Base-by-base conservation (phyloP, 139 green algal species). In the Chlorella vulgaris region DNA sequence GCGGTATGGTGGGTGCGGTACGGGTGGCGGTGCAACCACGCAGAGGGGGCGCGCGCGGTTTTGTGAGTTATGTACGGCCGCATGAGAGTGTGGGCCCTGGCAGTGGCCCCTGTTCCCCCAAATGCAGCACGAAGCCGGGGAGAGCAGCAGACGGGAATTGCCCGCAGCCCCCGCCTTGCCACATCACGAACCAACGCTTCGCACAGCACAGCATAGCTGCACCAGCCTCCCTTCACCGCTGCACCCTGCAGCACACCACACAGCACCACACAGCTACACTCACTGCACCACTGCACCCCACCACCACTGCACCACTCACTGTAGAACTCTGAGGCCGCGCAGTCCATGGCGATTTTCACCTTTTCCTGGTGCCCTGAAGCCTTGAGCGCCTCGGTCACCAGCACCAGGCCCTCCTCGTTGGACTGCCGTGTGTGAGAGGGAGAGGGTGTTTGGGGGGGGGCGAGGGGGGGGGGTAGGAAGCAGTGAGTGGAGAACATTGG, bases 281-380 rank as follows among this genome's bases (percentile, higher is more conserved):
- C 47, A 58, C 47, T n/a, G n/a, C n/a, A n/a, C n/a, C n/a, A n/a
- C n/a, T n/a, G n/a, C 47, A 10, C 10, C 47, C 47, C 47, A 58
- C 47, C 47, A 58, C 10, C 47, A 58, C 15, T 58, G 47, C 47
- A 24, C 15, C 15, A 7, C 53, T 69, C 36, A 79, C 75, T 33
- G 80, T 91, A 89, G 88, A 99, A 99, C 93, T 99, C 97, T 8
- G 77, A 77, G 7, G 97, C 94, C 18, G 97, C 97, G 29, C 98
- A 94, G 81, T 99, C 97, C 95, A 99, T 99, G 86, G 96, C 97
- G 75, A 99, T 98, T 90, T 98, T 97, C 13, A 99, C 91, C 89
- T 98, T 98, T 85, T 93, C 96, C 3, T 91, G 95, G 89, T 96
- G 98, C 3, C 90, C 90, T 35, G 89, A 86, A 18, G 76, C 71